phyloP scores from a whole-genome alignment of 208 protist genomes.

The Leishmania gerbilli region DNA sequence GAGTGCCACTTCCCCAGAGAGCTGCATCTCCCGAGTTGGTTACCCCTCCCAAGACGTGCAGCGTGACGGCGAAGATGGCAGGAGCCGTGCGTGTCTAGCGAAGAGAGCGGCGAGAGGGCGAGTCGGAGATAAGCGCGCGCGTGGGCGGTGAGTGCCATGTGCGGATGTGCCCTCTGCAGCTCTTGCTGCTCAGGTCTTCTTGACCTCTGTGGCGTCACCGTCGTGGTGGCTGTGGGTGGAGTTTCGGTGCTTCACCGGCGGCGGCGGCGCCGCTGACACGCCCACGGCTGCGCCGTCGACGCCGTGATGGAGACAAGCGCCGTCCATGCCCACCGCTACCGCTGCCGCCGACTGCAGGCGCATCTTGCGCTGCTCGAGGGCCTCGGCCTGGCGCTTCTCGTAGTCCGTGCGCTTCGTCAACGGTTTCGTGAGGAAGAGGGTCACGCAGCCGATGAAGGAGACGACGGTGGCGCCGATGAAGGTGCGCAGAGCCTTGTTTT shows the following conservation, averaged over 20 bases:
- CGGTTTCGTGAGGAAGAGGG: conserved; percentile 49
- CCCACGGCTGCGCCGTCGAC: not conserved
- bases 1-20: not conserved
- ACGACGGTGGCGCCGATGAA: conserved; percentile 70
- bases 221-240: not conserved
- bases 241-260: not conserved
- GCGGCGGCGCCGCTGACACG: not conserved
- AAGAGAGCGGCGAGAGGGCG: not conserved
- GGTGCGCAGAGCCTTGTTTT: conserved; percentile 39
- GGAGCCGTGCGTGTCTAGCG: not conserved
- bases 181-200: conserved; percentile 3
- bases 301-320: not conserved
- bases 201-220: not conserved
- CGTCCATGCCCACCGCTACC: not conserved
- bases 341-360: conserved; percentile 16
- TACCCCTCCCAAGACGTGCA: not conserved
- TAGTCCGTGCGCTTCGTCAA: conserved; percentile 52
- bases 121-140: not conserved
- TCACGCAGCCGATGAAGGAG: conserved; percentile 47
- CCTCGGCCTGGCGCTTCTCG: conserved; percentile 35
- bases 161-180: not conserved
- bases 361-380: conserved; percentile 25
- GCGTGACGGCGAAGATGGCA: not conserved
- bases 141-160: not conserved
- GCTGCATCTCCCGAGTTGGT: not conserved